These are phyloP conservation scores for Boeremia exigua DNA, from an alignment of 2,329 filamentous ascomycete species.

Conservation along the genomic window DNA sequence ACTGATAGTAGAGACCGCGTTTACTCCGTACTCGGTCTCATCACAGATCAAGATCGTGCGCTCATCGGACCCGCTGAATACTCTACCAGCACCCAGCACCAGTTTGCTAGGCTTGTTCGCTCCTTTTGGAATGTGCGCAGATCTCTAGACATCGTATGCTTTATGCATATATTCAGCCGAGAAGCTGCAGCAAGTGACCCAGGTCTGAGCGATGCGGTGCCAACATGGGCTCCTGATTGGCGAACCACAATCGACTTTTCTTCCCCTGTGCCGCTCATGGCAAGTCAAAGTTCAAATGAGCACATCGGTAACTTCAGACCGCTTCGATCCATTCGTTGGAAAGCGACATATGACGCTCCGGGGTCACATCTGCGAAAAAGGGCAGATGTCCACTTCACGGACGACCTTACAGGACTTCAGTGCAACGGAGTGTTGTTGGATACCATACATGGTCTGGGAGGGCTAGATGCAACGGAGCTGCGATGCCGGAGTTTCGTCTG, in stretches of 20 bases:
- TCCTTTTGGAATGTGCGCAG: conserved; percentile 34
- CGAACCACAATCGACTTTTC: conserved; percentile 32
- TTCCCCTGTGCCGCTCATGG: conserved; percentile 43
- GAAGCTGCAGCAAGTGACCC: conserved; percentile 24
- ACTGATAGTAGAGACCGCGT: conserved; percentile 38
- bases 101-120: conserved; percentile 37
- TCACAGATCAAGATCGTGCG: conserved; percentile 28
- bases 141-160: conserved; percentile 40
- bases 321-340: conserved; percentile 27
- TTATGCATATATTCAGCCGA: conserved; percentile 36
- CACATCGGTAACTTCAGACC: conserved; percentile 42
- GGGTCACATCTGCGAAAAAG: conserved; percentile 23
- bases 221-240: conserved; percentile 41
- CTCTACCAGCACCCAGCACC: conserved; percentile 17
- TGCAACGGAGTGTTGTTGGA: conserved; percentile 36
- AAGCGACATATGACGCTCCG: conserved; percentile 35
- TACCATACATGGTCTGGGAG: conserved; percentile 31
- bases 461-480: conserved; percentile 33
- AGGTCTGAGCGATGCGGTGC: conserved; percentile 18
- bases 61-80: conserved; percentile 37
- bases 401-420: conserved; percentile 30
- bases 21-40: conserved; percentile 39
- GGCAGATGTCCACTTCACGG: conserved; percentile 30
- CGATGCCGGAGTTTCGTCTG: conserved; percentile 37
- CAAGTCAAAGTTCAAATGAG: conserved; percentile 38